Base-by-base conservation (phyloP, 768 basidiomycete species). In the Trametes villosa region DNA sequence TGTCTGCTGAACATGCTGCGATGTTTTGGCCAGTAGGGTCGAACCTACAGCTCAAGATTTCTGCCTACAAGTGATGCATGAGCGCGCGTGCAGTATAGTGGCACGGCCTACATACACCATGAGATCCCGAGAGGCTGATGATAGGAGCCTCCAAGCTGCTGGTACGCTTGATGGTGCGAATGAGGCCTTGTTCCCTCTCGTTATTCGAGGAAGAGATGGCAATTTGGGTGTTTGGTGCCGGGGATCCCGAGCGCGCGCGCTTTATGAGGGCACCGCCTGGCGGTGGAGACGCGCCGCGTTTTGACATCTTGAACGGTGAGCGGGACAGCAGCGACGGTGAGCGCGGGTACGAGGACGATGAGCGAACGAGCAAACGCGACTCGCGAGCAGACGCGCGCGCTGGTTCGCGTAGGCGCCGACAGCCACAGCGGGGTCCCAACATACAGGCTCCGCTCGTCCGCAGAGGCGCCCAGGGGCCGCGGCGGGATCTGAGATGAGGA, bases 21-120 rank as follows among this genome's bases (percentile, higher is more conserved):
- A 98, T 86, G 65, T 92, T 92, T 72, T 96, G 89, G 4, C 97
- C 97, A 2, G 90, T 90, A 15, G 95, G 94, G 69, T 96, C 94
- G 71, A 98, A 98, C 66, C 93, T 84, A 77, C 94, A 93, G 66
- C 91, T 91, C 64, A 96, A 65, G 63, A 98, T 92, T 77, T 99
- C 97, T 9, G 81, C 87, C 89, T 91, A 41, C 62, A 38, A 6
- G 15, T 38, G 27, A 36, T 9, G 18, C 27, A 12, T 57, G 15
- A 46, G 41, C 42, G 45, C 33, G 51, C 27, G 18, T 45, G 31
- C 33, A 47, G 8, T 13, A 42, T 17, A 4, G 30, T 22, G 20
- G 36, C 20, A 6, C 48, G 33, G 38, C 9, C 20, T 44, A 9
- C 44, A 68, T 75, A 96, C 92, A 49, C 86, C 82, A 76, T 97